Percentiles rank a stretch among this genome's conserved stretches.
Conservation (phyloP, 192 early-diverging fungal species). For the Jimgerdemannia flammicorona region DNA sequence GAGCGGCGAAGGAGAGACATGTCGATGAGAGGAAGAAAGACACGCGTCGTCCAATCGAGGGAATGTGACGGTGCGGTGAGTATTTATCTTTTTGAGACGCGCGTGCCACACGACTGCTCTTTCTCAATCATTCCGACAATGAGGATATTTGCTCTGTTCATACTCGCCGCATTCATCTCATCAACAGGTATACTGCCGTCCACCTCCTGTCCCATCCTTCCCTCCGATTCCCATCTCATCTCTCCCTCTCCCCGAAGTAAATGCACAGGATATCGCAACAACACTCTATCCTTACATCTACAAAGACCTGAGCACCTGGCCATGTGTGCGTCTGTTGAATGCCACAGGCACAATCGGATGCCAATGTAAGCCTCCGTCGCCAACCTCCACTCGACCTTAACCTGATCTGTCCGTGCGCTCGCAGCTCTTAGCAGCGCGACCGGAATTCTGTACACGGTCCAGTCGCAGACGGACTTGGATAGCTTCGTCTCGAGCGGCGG, state of each 20-base stretch:
- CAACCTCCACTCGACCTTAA: background rate
- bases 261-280: conserved; percentile 28
- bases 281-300: conserved; percentile 39
- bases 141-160: too few relatives aligned
- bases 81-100: too few relatives aligned
- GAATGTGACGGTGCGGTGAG: too few relatives aligned
- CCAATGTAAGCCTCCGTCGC: conserved; percentile 37
- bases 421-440: conserved; percentile 32
- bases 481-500: conserved; percentile 33
- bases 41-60: too few relatives aligned
- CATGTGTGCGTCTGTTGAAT: conserved; percentile 56
- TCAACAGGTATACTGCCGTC: too few relatives aligned
- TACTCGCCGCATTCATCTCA: too few relatives aligned
- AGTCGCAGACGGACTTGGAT: conserved; percentile 42
- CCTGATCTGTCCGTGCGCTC: background rate
- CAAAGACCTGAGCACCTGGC: conserved; percentile 39
- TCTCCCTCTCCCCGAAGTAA: background rate
- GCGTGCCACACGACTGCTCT: too few relatives aligned
- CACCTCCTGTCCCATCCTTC: too few relatives aligned
- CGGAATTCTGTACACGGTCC: conserved; percentile 55
- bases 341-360: conserved; percentile 55
- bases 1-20: too few relatives aligned
- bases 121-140: too few relatives aligned
- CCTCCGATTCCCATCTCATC: too few relatives aligned
- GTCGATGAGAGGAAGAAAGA: too few relatives aligned